Conservation (phyloP, 2,329 filamentous ascomycete genomes). For the Fusarium chaquense region DNA sequence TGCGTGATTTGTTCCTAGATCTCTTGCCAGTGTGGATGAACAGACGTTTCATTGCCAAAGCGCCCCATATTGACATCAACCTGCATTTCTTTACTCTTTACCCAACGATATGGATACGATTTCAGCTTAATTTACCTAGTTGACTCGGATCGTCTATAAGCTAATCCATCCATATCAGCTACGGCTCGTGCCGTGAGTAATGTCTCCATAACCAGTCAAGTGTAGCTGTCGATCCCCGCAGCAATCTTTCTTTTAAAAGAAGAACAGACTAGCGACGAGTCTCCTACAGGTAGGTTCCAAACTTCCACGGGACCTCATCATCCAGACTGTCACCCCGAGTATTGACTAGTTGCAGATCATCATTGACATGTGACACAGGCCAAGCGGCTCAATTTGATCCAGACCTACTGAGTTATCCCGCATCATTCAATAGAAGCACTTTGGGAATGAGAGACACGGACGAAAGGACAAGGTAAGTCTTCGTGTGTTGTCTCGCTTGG, state of each 20-base stretch:
- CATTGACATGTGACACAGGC: not conserved
- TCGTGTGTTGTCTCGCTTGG: not conserved
- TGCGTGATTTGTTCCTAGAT: not conserved
- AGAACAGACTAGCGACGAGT: not conserved
- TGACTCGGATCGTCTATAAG: not conserved
- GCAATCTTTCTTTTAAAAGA: not conserved
- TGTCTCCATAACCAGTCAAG: not conserved
- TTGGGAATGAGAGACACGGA: not conserved
- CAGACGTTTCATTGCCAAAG: not conserved
- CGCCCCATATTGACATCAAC: not conserved
- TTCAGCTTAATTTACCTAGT: not conserved
- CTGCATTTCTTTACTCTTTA: not conserved
- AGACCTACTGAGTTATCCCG: not conserved
- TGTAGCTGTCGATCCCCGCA: not conserved
- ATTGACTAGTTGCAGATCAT: not conserved
- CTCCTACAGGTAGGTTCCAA: no score
- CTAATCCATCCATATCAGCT: not conserved
- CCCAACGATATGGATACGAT: not conserved
- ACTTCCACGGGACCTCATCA: not conserved
- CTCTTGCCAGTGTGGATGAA: not conserved
- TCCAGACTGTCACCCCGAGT: not conserved
- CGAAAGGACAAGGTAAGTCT: not conserved
- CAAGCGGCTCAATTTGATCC: not conserved
- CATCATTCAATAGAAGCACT: not conserved
- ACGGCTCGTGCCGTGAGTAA: slow-evolving; percentile 22